A percentile compares a stretch with the other conserved stretches of the same genome.
These are phyloP conservation scores for Antitrichia curtipendula DNA, from an alignment of 225 moss, liverwort and hornwort genomes.

Conservation along the genomic window DNA sequence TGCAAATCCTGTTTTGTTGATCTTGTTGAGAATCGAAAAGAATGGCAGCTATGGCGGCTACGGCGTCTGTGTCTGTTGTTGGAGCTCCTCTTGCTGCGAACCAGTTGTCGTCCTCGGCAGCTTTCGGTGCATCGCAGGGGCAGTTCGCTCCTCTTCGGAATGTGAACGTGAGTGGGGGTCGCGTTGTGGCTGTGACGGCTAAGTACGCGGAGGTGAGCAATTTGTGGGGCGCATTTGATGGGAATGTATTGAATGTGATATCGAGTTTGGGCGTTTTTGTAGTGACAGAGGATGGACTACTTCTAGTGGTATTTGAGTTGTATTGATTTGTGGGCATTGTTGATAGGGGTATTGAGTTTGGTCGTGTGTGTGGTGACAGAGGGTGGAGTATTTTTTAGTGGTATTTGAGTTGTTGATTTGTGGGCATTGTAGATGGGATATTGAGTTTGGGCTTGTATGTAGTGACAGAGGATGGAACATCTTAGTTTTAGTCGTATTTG, in stretches of 20 bases:
- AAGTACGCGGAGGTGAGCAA: constrained; percentile 1
- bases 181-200: constrained; percentile 4
- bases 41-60: constrained; percentile 13
- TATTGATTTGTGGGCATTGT: background rate
- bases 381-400: background rate
- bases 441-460: background rate
- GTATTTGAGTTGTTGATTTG: background rate
- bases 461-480: background rate
- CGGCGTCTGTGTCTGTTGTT: background rate
- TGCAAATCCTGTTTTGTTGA: background rate
- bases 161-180: background rate
- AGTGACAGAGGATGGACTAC: background rate
- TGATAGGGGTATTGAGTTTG: background rate
- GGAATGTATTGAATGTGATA: background rate
- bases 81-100: background rate
- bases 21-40: background rate
- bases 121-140: background rate
- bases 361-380: background rate
- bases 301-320: background rate
- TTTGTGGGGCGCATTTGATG: background rate
- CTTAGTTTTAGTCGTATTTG: background rate
- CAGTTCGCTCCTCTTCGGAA: constrained; percentile 23
- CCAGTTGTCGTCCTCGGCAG: constrained; percentile 10
- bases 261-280: background rate
- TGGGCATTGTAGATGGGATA: background rate